Percentiles rank a stretch among this genome's conserved stretches.
These are phyloP conservation scores for Pachysandra terminalis DNA, from an alignment of 164 flowering plant species.

Conservation along the genomic window DNA sequence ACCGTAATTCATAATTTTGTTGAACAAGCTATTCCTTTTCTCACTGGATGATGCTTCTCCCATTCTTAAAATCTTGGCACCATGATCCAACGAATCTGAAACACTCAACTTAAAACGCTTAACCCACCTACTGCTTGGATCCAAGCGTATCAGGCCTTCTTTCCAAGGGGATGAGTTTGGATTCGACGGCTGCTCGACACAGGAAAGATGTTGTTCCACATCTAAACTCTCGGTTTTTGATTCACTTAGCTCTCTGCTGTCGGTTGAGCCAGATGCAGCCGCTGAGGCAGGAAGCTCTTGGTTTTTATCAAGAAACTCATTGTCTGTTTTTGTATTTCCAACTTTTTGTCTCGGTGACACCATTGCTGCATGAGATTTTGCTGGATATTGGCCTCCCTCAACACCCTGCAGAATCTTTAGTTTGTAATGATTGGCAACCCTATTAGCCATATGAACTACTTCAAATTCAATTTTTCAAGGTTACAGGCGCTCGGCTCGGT, in stretches of 20 bases:
- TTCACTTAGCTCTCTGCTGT: conserved; percentile 34
- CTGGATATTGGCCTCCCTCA: neutral
- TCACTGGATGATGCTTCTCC: conserved; percentile 38
- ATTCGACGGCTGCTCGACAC: conserved; percentile 37
- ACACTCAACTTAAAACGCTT: conserved; percentile 64
- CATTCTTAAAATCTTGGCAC: conserved; percentile 38
- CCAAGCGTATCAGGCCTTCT: conserved; percentile 15
- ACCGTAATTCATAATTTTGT: neutral
- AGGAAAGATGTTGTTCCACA: no score
- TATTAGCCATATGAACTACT: no score
- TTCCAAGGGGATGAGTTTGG: conserved; percentile 18
- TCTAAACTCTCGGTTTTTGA: conserved; percentile 76
- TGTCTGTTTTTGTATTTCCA: conserved; percentile 12
- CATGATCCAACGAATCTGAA: conserved; percentile 36
- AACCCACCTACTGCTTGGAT: conserved; percentile 60
- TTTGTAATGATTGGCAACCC: conserved; percentile 4
- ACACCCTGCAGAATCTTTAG: conserved; percentile 31
- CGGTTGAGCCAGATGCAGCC: conserved; percentile 19
- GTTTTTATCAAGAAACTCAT: conserved; percentile 40
- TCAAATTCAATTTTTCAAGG: no score
- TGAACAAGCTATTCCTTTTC: conserved; percentile 24
- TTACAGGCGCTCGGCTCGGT: no score
- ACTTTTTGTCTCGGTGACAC: conserved; percentile 23
- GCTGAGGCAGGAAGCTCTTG: conserved; percentile 29
- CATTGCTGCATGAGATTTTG: conserved; percentile 11